Evolutionary conservation across 2,329 filamentous ascomycete species (phyloP), one percentile per base, ranked within the genome.

Genomic region (Apiospora koreana): DNA sequence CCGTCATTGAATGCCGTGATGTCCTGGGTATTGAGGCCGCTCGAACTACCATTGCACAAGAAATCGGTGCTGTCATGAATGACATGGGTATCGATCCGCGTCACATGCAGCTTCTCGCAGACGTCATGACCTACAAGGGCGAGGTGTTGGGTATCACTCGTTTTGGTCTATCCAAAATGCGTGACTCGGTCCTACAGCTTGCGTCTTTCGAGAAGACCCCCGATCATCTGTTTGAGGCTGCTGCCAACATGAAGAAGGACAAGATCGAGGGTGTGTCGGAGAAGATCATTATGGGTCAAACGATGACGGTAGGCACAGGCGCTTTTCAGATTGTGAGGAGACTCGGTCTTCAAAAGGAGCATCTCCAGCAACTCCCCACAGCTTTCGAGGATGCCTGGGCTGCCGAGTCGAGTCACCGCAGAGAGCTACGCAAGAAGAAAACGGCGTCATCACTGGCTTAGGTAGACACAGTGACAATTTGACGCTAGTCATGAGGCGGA

Each of bases 61-160:
- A 99, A 84, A 98, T 99, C 77, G 88, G 87, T 68, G 87, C 88
- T 68, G 96, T 98, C 78, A 99, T 98, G 95, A 89, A 89, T 45
- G 91, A 92, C 79, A 98, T 99, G 94, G 91, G 90, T 81, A 98
- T 99, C 77, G 96, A 99, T 82, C 95, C 95, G 62, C 93, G 96
- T 69, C 96, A 99, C 83, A 98, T 99, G 94, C 93, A 98, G 80
- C 88, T 99, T 23, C 89, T 99, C 1, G 95, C 96, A 14, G 96
- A 99, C 78, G 95, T 98, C 69, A 99, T 99, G 96, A 98, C 96
- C 0, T 98, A 95, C 87, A 98, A 98, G 84, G 96, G 96, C 67
- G 95, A 98, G 75, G 93, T 99, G 0, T 88, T 98, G 23, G 96
- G 96, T 68, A 99, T 99, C 79, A 99, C 96, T 2, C 92, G 96